These are phyloP conservation scores for Echites panduratus DNA, from an alignment of 257 asterid genomes.

Conservation along the genomic window DNA sequence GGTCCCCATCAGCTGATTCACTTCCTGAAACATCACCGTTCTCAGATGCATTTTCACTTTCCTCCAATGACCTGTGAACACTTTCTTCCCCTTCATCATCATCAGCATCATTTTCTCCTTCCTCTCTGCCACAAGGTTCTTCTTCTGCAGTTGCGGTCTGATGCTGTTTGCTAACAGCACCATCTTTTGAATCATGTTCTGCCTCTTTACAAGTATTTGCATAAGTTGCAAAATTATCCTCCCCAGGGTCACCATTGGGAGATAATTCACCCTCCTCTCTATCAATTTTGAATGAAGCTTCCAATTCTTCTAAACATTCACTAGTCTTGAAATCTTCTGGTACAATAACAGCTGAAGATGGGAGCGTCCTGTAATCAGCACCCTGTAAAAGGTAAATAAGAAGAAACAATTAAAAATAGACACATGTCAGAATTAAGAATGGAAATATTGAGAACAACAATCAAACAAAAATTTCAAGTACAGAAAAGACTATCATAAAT, in stretches of 20 bases:
- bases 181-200: slow-evolving; percentile 27
- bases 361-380: slow-evolving; percentile 22
- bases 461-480: background rate
- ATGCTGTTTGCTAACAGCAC: slow-evolving; percentile 28
- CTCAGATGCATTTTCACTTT: slow-evolving; percentile 73
- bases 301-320: slow-evolving; percentile 32
- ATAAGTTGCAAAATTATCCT: slow-evolving; percentile 28
- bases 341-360: slow-evolving; percentile 30
- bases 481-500: background rate
- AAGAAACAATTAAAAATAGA: slow-evolving; percentile 9
- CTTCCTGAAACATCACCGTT: slow-evolving; percentile 60
- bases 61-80: slow-evolving; percentile 57
- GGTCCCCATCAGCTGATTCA: slow-evolving; percentile 76
- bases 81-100: slow-evolving; percentile 59
- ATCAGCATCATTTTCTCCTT: slow-evolving; percentile 47
- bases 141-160: slow-evolving; percentile 26
- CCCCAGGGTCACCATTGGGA: slow-evolving; percentile 50
- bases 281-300: slow-evolving; percentile 34
- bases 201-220: slow-evolving; percentile 26
- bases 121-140: slow-evolving; percentile 23
- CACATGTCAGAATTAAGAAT: slow-evolving; percentile 4
- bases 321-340: slow-evolving; percentile 31
- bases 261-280: slow-evolving; percentile 81
- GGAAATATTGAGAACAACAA: background rate
- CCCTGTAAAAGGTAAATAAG: slow-evolving; percentile 32